Evolutionary conservation across 768 basidiomycete genomes (phyloP), one percentile per base, ranked within the genome.

Genomic region (Lactifluus subvellereus): DNA sequence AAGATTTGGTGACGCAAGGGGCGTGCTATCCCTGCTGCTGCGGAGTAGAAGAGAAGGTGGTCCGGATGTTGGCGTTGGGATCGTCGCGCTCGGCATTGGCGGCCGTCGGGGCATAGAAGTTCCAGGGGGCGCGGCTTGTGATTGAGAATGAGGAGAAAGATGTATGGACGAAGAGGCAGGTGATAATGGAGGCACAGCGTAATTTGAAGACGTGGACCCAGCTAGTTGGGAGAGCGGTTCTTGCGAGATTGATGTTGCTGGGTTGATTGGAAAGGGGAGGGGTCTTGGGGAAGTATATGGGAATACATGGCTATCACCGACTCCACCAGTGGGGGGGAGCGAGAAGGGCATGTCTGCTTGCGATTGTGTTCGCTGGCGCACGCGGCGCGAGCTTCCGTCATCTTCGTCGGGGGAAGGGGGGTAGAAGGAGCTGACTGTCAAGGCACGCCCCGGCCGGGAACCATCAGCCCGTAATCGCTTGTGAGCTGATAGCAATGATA

Each of bases 1-100:
- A 9, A 76, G 61, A 42, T 69, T 72, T 3, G 77, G 76, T 9
- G 76, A 75, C 1, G 68, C 72, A 1, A 74, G 70, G 0, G 75
- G 75, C 9, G 74, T 71, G 20, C 48, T 50, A 18, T 64, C 69
- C 18, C 63, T 63, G 35, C 61, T 57, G 35, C 65, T 37, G 2
- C 59, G 38, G 63, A 57, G 16, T 51, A 60, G 35, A 37, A 60
- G 32, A n/a, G 63, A 45, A 42, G 58, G 45, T 32, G 66, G 53
- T 27, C 57, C 45, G 54, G 62, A 49, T 47, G 60, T 63, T 30
- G 59, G 64, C 20, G 68, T 59, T 6, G 71, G 66, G 30, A 71
- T 56, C 22, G 61, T 63, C 18, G 69, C 60, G 45, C 50, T 65
- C 33, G 68, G 70, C 67, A 68, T 70, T 60, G 62, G 69, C 43